Base-by-base conservation (phyloP, 345 rosid species). In the Cardamine chenopodiifolia region DNA sequence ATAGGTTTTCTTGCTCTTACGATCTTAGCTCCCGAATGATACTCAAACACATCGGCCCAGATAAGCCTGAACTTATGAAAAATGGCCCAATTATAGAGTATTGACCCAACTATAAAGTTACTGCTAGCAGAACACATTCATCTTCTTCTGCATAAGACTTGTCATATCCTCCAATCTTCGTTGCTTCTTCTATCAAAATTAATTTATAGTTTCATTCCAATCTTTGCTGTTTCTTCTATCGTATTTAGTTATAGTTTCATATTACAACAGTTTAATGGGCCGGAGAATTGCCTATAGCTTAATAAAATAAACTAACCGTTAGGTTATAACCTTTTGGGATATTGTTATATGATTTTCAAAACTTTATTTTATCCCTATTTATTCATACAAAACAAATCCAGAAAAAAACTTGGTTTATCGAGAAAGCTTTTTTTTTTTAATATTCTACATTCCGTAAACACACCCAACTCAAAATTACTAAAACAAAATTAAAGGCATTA, bases 381-480 rank as follows among this genome's bases (percentile, higher is more conserved):
- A 15, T 22, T 4, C 25, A 12, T 26, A 44, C 26, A 17, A 17
- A n/a, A 8, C 49, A 62, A 62, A 62, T 7, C 34, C 37, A 56
- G 8, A 28, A 31, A 31, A 49, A 32, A 4, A 58, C 15, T 7
- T 8, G 8, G 3, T 22, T 66, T 22, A 50, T 49, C 26, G 44
- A 7, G 28, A 26, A 3, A 3, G 3, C 4, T 4, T 28, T 28
- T 28, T 4, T 5, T 28, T 4, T 18, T 26, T 11, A 7, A 7
- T 18, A 64, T 72, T 55, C 49, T 71, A 56, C 42, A 34, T 45
- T 34, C 66, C 78, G 49, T 34, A 55, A 65, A 55, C 71, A 26
- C 26, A 64, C 44, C 25, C 42, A 56, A 26, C 66, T 73, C 52
- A 66, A 44, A 11, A 25, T 18, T 57, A 58, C 61, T 34, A 47